A percentile compares a stretch with the other conserved stretches of the same genome.
phyloP scores from a whole-genome alignment of 1,139 yeast genomes.

The Debaryomyces subglobosus region DNA sequence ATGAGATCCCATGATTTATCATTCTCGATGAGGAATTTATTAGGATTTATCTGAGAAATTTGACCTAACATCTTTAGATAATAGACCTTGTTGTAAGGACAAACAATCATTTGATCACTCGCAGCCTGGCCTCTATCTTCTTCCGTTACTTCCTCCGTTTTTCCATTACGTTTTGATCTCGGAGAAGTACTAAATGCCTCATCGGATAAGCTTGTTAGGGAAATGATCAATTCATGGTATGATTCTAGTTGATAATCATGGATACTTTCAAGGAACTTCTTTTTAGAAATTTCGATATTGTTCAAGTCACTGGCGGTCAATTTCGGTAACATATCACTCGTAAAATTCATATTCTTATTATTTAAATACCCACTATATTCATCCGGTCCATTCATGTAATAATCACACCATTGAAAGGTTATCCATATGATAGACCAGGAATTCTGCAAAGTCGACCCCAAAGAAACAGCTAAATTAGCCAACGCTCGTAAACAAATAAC shows the following conservation, averaged over 20 bases:
- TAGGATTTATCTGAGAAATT: slow-evolving; percentile 52
- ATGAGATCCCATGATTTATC: slow-evolving; percentile 51
- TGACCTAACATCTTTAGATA: slow-evolving; percentile 44
- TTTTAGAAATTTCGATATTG: slow-evolving; percentile 56
- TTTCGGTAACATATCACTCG: slow-evolving; percentile 27
- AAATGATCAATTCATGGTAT: slow-evolving; percentile 47
- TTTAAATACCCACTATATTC: slow-evolving; percentile 31
- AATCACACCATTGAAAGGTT: slow-evolving; percentile 76
- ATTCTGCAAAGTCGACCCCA: slow-evolving; percentile 68
- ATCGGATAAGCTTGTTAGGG: slow-evolving; percentile 49
- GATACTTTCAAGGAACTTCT: slow-evolving; percentile 66
- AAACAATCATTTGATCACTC: slow-evolving; percentile 19
- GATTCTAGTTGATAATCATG: slow-evolving; percentile 53
- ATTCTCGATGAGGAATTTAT: slow-evolving; percentile 46
- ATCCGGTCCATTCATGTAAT: slow-evolving; percentile 65
- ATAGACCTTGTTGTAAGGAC: slow-evolving; percentile 47
- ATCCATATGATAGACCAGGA: slow-evolving; percentile 74
- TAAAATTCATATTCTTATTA: slow-evolving; percentile 20
- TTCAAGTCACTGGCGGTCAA: slow-evolving; percentile 48
- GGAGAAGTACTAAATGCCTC: slow-evolving; percentile 15
- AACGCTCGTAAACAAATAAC: slow-evolving; percentile 79
- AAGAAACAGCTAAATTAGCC: slow-evolving; percentile 71
- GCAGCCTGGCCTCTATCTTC: neutral
- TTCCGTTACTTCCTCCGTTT: slow-evolving; percentile 9
- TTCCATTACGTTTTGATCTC: slow-evolving; percentile 8